Conservation (phyloP, 306 rosid species). For the Pyrus bretschneideri region DNA sequence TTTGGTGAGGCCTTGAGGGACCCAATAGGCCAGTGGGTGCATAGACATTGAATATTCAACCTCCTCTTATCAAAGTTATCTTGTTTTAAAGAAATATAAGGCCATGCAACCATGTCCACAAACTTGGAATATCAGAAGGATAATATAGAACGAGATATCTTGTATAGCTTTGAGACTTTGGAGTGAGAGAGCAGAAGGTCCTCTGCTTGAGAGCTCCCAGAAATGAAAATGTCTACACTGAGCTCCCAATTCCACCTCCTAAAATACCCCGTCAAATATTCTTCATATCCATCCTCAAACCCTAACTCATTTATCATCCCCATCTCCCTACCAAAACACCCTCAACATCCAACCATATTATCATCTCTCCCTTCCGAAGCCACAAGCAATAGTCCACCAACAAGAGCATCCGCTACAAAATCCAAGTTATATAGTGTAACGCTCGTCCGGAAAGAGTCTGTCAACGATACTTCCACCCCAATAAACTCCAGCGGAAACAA, state of each 20-base stretch:
- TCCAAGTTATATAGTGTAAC: neutral
- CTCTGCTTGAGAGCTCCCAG: neutral
- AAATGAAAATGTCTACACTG: slow-evolving; percentile 33
- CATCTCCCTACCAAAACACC: slow-evolving; percentile 16
- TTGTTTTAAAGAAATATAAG: neutral
- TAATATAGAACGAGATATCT: neutral
- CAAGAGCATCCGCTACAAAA: neutral
- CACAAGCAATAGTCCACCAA: neutral
- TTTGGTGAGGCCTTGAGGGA: too few species aligned
- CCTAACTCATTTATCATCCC: slow-evolving; percentile 12
- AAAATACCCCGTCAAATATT: slow-evolving; percentile 3
- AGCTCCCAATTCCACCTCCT: slow-evolving; percentile 33
- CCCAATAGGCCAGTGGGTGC: neutral
- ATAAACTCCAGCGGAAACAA: too few species aligned
- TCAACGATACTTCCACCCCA: too few species aligned
- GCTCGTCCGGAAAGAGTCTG: too few species aligned
- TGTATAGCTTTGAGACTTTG: neutral
- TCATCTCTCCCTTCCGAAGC: slow-evolving; percentile 13
- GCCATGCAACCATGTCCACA: slow-evolving; percentile 5
- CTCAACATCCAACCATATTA: neutral
- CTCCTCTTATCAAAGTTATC: neutral
- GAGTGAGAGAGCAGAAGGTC: neutral
- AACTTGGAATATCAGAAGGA: neutral
- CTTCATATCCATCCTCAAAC: slow-evolving; percentile 17
- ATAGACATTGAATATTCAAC: neutral